Base-by-base conservation (phyloP, 2,329 filamentous ascomycete species). In the Apiospora kogelbergensis region DNA sequence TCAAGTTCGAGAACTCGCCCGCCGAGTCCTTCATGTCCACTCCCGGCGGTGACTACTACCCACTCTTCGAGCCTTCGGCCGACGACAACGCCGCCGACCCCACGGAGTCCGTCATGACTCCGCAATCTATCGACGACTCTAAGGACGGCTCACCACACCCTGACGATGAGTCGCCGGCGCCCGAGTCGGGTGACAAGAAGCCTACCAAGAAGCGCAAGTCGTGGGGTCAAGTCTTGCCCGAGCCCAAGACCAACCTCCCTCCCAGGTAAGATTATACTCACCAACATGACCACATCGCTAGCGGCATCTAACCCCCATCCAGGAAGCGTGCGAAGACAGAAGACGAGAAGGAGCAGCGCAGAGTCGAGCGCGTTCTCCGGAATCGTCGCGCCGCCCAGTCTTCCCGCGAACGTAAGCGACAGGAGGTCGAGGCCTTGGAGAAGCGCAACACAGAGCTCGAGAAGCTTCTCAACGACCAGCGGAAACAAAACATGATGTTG, bases 291-390 rank as follows among this genome's bases (percentile, higher is more conserved):
- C 44, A 20, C 37, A 17, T 30, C 37, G 4, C 9, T 33, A 37
- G 11, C 22, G 13, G 40, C n/a, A 11, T 17, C 66, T 67, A 80
- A 77, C 10, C 66, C 68, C 53, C 0, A 72, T 9, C 30, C 17
- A 94, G 93, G 74, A 99, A 99, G 89, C 94, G 96, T 71, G 96
- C 96, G 75, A 99, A 98, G 88, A 99, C 96, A 2, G 95, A 97
- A 76, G 96, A 98, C 77, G 96, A 99, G 82, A 99, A 99, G 84
- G 96, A 98, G 83, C 96, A 99, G 82, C 92, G 96, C 60, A 93
- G 96, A 71, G 97, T 98, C 68, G 96, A 99, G 85, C 93, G 96
- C 71, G 96, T 99, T 73, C 93, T 98, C 75, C 92, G 96, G 60
- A 99, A 99, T 79, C 93, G 96, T 73, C 93, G 95, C 70, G 96